Conservation (phyloP, 345 rosid species). For the Eucalyptus coolabah region DNA sequence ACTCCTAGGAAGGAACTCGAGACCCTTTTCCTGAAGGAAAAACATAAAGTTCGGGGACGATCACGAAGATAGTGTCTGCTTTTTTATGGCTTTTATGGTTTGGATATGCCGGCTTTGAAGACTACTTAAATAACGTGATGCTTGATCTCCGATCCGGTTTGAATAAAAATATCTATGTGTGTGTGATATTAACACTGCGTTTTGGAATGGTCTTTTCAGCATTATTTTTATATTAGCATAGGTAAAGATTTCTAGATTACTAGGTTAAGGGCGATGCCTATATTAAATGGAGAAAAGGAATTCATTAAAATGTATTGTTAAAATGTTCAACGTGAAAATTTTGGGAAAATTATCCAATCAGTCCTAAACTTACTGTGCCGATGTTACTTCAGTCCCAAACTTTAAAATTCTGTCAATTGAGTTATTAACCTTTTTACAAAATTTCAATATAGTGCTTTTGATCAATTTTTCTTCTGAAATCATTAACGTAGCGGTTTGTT, state of each 20-base stretch:
- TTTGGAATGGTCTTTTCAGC: background rate
- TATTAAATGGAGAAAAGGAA: background rate
- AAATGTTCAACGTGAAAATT: background rate
- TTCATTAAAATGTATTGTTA: no score
- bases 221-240: background rate
- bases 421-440: no score
- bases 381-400: background rate
- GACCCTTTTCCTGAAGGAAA: background rate
- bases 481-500: no score
- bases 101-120: background rate
- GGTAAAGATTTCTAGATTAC: background rate
- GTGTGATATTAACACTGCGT: background rate
- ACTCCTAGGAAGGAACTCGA: background rate
- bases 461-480: background rate
- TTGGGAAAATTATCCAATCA: background rate
- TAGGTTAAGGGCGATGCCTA: background rate
- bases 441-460: no score
- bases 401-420: no score
- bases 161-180: background rate
- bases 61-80: background rate
- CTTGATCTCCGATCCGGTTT: background rate
- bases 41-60: background rate
- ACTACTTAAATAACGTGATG: background rate
- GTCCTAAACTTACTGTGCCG: background rate
- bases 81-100: background rate